A percentile compares a stretch with the other conserved stretches of the same genome.
Conservation (phyloP, 2,329 filamentous ascomycete species). For the Massarina eburnea region DNA sequence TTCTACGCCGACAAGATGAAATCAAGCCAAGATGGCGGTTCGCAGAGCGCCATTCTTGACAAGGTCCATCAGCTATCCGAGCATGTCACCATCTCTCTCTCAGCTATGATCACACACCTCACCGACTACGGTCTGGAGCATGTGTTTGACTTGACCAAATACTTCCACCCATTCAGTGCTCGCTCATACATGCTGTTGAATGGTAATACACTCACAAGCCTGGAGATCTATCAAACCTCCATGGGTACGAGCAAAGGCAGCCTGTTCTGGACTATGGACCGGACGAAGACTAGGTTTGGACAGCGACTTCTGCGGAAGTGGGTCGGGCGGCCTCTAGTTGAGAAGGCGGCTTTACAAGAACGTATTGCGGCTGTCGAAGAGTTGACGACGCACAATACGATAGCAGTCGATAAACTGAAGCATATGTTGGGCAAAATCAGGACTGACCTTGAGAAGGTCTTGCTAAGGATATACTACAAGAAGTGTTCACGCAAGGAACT, state of each 20-base stretch:
- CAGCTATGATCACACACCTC: conserved; percentile 93
- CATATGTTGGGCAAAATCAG: conserved; percentile 70
- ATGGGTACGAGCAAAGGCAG: conserved; percentile 87
- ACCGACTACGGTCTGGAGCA: conserved; percentile 91
- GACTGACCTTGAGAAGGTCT: conserved; percentile 84
- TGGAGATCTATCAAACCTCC: conserved; percentile 94
- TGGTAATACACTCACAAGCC: conserved; percentile 87
- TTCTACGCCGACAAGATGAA: conserved; percentile 91
- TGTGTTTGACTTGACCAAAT: conserved; percentile 93
- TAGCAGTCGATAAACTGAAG: conserved; percentile 72
- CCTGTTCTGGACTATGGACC: conserved; percentile 92
- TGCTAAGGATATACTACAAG: conserved; percentile 96
- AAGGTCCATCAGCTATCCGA: conserved; percentile 85
- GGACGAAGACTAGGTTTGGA: conserved; percentile 87
- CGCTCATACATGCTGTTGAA: conserved; percentile 95
- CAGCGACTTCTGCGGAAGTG: conserved; percentile 87
- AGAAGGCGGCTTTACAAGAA: conserved; percentile 72
- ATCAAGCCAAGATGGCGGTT: conserved; percentile 33
- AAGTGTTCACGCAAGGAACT: conserved; percentile 92
- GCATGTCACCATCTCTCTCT: conserved; percentile 85
- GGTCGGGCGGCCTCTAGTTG: conserved; percentile 87
- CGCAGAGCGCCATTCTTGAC: conserved; percentile 67
- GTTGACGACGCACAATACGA: conserved; percentile 68
- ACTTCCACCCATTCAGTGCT: conserved; percentile 94
- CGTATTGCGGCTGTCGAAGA: conserved; percentile 86